Evolutionary conservation across 2,329 filamentous ascomycete species (phyloP).

Genomic region (Fusarium poae): DNA sequence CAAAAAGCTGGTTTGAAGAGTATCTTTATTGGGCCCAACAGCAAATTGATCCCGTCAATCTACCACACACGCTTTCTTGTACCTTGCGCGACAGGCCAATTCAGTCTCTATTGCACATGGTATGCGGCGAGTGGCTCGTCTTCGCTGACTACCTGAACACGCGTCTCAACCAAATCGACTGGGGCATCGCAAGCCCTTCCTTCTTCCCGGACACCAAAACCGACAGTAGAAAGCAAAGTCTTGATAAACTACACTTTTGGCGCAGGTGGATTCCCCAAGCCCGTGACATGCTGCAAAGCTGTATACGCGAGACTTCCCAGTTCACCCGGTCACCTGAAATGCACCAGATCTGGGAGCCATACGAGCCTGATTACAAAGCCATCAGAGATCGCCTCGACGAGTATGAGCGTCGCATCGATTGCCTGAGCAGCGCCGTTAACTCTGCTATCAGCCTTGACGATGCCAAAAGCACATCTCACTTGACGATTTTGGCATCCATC

Average conservation of each 20-base stretch:
- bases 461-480: neutral
- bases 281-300: neutral
- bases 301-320: neutral
- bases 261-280: neutral
- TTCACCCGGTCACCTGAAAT: neutral
- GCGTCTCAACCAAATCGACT: constrained; percentile 2
- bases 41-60: neutral
- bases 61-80: neutral
- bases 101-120: neutral
- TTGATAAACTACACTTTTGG: neutral
- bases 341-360: neutral
- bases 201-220: neutral
- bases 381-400: neutral
- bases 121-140: neutral
- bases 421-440: constrained; percentile 1
- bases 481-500: neutral
- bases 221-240: neutral
- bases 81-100: neutral
- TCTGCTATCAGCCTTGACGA: constrained; percentile 1
- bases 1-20: constrained; percentile 2
- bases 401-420: constrained; percentile 2
- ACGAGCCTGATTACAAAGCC: neutral
- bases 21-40: neutral
- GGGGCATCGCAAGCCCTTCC: neutral
- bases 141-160: constrained; percentile 6